Percentiles rank a stretch among this genome's conserved stretches.
Evolutionary conservation across 352 stramenopile species (phyloP).

Genomic region (Globisporangium polare): DNA sequence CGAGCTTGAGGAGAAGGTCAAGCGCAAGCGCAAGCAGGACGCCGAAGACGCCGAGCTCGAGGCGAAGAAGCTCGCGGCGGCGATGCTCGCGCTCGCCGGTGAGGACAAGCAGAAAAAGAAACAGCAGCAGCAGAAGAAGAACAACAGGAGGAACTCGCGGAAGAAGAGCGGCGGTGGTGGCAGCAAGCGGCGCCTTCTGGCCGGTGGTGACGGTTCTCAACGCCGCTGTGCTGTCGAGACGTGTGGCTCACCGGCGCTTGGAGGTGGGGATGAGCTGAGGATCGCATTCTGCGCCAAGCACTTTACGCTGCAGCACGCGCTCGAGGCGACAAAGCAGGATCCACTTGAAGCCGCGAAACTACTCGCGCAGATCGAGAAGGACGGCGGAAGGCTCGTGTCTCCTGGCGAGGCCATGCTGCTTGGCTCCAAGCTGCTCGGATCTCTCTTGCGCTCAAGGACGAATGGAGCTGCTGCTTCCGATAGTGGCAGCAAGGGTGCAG

Average conservation of each 20-base stretch:
- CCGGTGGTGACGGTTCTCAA: slow-evolving; percentile 9
- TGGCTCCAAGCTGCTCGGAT: slow-evolving; percentile 13
- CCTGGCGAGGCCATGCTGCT: neutral
- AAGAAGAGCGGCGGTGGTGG: slow-evolving; percentile 9
- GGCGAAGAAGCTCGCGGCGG: slow-evolving; percentile 39
- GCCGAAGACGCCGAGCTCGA: slow-evolving; percentile 50
- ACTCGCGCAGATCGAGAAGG: slow-evolving; percentile 40
- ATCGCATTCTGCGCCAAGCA: slow-evolving; percentile 44
- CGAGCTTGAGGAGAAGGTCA: slow-evolving; percentile 52
- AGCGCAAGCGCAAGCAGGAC: slow-evolving; percentile 46
- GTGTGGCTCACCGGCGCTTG: slow-evolving; percentile 28
- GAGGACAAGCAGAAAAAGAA: slow-evolving; percentile 11
- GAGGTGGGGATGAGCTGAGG: slow-evolving; percentile 12
- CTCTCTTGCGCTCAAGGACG: slow-evolving; percentile 3
- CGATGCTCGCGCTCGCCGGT: slow-evolving; percentile 23
- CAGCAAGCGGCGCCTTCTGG: slow-evolving; percentile 3
- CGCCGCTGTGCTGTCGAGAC: slow-evolving; percentile 30
- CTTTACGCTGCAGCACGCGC: slow-evolving; percentile 62
- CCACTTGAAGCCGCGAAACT: slow-evolving; percentile 59
- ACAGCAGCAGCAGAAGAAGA: slow-evolving; percentile 21
- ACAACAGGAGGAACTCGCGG: slow-evolving; percentile 25
- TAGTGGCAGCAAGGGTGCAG: neutral
- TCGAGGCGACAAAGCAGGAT: slow-evolving; percentile 52
- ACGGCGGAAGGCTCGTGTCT: slow-evolving; percentile 4
- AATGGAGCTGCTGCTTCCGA: neutral